phyloP scores from a whole-genome alignment of 208 protist genomes.

The Sergeia podlipaevii region DNA sequence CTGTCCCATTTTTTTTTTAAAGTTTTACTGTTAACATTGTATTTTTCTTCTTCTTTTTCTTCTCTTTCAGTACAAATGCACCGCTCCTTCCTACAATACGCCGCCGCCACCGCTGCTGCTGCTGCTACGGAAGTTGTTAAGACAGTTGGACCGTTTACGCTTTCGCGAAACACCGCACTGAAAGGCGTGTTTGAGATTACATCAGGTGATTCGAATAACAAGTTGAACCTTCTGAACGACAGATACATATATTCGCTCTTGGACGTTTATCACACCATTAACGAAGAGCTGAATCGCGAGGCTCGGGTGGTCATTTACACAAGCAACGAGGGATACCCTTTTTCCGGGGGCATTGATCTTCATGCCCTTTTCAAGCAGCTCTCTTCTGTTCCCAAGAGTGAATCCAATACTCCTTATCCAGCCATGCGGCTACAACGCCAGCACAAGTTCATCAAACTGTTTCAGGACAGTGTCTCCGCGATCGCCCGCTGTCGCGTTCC shows the following conservation, averaged over 20 bases:
- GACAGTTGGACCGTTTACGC: slow-evolving; percentile 31
- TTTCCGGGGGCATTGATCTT: slow-evolving; percentile 60
- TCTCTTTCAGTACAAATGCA: too few relatives aligned
- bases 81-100: neutral
- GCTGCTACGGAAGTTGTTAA: neutral
- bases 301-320: slow-evolving; percentile 54
- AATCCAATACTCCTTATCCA: slow-evolving; percentile 15
- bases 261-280: slow-evolving; percentile 26
- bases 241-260: slow-evolving; percentile 34
- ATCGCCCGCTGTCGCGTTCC: slow-evolving; percentile 60
- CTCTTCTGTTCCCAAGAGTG: too few relatives aligned
- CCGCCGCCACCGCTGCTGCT: neutral
- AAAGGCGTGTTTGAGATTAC: slow-evolving; percentile 50
- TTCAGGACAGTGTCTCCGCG: slow-evolving; percentile 49
- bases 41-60: neutral
- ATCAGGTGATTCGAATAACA: slow-evolving; percentile 28
- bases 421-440: slow-evolving; percentile 58
- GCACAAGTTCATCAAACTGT: slow-evolving; percentile 38
- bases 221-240: slow-evolving; percentile 56
- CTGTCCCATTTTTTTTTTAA: too few relatives aligned
- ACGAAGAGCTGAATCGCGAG: slow-evolving; percentile 41
- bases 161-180: slow-evolving; percentile 16
- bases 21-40: neutral
- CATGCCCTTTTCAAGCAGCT: slow-evolving; percentile 10
- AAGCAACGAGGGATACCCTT: slow-evolving; percentile 39